Conservation (phyloP, 2,329 filamentous ascomycete species). For the Aspergillus versicolor region DNA sequence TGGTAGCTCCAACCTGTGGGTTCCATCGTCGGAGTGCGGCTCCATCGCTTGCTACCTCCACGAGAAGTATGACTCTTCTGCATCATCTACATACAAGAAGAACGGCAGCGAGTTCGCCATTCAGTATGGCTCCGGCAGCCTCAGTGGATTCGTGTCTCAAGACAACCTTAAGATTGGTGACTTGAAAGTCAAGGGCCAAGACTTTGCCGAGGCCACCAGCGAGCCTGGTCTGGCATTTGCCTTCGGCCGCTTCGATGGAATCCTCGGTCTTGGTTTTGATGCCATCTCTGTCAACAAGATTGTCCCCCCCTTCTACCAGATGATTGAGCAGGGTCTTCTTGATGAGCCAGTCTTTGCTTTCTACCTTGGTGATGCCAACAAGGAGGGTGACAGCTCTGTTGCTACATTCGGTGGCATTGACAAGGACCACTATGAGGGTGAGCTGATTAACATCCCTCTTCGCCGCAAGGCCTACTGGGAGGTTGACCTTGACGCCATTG, state of each 20-base stretch:
- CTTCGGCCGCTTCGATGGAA: constrained; percentile 96
- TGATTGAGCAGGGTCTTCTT: constrained; percentile 84
- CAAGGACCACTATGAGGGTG: constrained; percentile 75
- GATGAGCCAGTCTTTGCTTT: constrained; percentile 95
- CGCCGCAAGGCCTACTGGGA: constrained; percentile 99
- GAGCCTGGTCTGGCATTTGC: constrained; percentile 97
- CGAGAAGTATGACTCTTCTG: constrained; percentile 88
- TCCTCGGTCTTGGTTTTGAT: constrained; percentile 90
- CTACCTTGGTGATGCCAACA: constrained; percentile 78
- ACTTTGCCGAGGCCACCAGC: constrained; percentile 93
- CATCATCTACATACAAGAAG: constrained; percentile 87
- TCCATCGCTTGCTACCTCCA: constrained; percentile 99
- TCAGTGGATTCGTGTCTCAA: constrained; percentile 90
- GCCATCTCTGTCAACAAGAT: constrained; percentile 97
- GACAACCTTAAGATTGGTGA: constrained; percentile 87
- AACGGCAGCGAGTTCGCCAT: constrained; percentile 94
- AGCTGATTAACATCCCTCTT: constrained; percentile 89
- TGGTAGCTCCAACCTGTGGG: constrained; percentile 98
- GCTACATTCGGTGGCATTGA: constrained; percentile 88
- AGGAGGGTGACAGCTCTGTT: constrained; percentile 74
- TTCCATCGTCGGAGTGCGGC: constrained; percentile 83
- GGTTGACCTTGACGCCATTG: constrained; percentile 90
- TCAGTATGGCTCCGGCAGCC: constrained; percentile 88
- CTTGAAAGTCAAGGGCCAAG: constrained; percentile 80
- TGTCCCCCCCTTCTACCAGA: constrained; percentile 92